Evolutionary conservation across 257 asterid species (phyloP).

Genomic region (Henckelia pumila): DNA sequence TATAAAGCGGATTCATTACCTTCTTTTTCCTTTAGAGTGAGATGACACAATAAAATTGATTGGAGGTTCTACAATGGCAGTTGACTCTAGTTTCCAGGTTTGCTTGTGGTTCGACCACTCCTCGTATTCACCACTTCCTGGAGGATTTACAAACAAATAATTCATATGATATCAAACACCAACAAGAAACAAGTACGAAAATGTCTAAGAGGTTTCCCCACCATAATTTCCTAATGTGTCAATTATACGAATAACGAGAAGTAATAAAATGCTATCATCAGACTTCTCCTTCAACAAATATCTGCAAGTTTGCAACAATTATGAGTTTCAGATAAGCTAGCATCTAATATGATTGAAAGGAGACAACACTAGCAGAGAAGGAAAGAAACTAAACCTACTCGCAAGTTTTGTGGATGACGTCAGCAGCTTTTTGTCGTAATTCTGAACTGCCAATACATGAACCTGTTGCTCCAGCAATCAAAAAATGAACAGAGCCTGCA

Average conservation of each 20-base stretch:
- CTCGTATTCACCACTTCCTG: slow-evolving; percentile 96
- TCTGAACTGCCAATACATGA: slow-evolving; percentile 81
- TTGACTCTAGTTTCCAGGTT: slow-evolving; percentile 92
- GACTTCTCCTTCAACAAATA: slow-evolving; percentile 89
- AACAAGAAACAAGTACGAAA: slow-evolving; percentile 12
- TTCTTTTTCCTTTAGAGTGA: slow-evolving; percentile 89
- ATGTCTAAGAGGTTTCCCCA: slow-evolving; percentile 32
- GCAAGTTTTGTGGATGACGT: slow-evolving; percentile 82
- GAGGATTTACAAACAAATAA: slow-evolving; percentile 27
- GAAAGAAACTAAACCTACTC: slow-evolving; percentile 40
- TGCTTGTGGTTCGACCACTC: slow-evolving; percentile 97
- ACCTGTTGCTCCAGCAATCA: slow-evolving; percentile 97
- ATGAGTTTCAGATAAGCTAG: slow-evolving; percentile 31
- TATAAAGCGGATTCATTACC: slow-evolving; percentile 42
- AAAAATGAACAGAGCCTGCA: slow-evolving; percentile 49
- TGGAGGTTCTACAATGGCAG: slow-evolving; percentile 90
- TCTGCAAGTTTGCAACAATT: slow-evolving; percentile 42
- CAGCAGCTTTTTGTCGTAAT: slow-evolving; percentile 84
- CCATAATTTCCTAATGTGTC: slow-evolving; percentile 93
- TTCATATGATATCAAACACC: slow-evolving; percentile 16
- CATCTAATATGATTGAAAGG: slow-evolving; percentile 14
- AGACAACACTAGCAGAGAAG: slow-evolving; percentile 21
- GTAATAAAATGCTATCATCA: slow-evolving; percentile 91
- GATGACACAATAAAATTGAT: slow-evolving; percentile 77
- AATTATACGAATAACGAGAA: slow-evolving; percentile 88